These are phyloP conservation scores for Elongisporangium undulatum DNA, from an alignment of 352 stramenopile genomes.

Conservation along the genomic window DNA sequence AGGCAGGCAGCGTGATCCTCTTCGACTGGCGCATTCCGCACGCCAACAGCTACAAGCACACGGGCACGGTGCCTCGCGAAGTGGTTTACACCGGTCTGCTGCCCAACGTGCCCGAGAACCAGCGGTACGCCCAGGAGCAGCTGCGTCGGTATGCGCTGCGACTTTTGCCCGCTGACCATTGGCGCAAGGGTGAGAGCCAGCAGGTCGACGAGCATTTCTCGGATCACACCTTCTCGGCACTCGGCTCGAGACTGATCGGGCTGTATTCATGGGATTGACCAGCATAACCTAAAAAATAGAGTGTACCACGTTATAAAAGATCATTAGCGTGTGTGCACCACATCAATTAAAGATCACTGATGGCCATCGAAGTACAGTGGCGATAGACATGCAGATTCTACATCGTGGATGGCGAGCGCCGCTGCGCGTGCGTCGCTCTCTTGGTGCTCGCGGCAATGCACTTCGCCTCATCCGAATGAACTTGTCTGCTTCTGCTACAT, in stretches of 20 bases:
- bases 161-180: slow-evolving; percentile 68
- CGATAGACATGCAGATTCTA: slow-evolving; percentile 16
- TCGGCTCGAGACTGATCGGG: slow-evolving; percentile 63
- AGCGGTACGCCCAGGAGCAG: slow-evolving; percentile 65
- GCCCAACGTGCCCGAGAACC: slow-evolving; percentile 66
- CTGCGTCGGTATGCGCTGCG: slow-evolving; percentile 59
- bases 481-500: not conserved
- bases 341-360: not conserved
- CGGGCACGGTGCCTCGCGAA: slow-evolving; percentile 45
- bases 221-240: slow-evolving; percentile 50
- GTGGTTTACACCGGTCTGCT: slow-evolving; percentile 88
- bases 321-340: slow-evolving; percentile 6
- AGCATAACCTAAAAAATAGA: not conserved
- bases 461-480: not conserved
- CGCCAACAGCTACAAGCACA: slow-evolving; percentile 84
- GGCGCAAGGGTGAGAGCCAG: slow-evolving; percentile 65
- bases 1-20: slow-evolving; percentile 78
- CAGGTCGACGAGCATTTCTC: slow-evolving; percentile 61
- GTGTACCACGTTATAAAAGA: slow-evolving; percentile 8
- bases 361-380: slow-evolving; percentile 10
- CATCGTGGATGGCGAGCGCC: slow-evolving; percentile 6
- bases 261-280: slow-evolving; percentile 45
- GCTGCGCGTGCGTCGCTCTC: slow-evolving; percentile 4
- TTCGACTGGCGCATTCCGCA: slow-evolving; percentile 88
- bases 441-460: slow-evolving; percentile 2